Conservation (phyloP, 1,139 yeast genomes). For the Geotrichum europaeum region DNA sequence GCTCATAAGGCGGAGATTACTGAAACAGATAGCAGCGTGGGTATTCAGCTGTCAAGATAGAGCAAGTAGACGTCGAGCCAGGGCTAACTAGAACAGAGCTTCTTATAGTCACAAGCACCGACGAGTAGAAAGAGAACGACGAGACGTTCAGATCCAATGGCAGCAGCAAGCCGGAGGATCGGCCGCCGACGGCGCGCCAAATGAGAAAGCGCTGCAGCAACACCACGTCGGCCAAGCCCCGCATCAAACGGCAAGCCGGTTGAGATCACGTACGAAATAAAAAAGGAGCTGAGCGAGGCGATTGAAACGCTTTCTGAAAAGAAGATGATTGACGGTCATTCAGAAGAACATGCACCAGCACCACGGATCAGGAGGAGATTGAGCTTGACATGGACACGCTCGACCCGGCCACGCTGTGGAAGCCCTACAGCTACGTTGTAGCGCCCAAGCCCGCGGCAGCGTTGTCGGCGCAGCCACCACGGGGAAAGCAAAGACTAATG, state of each 20-base stretch:
- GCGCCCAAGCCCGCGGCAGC: slow-evolving; percentile 43
- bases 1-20: too few relatives aligned
- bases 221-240: neutral
- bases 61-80: too few relatives aligned
- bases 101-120: too few relatives aligned
- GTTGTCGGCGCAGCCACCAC: neutral
- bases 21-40: too few relatives aligned
- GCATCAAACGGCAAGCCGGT: slow-evolving; percentile 14
- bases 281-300: slow-evolving; percentile 88
- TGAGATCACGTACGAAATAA: slow-evolving; percentile 79
- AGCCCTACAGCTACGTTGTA: slow-evolving; percentile 74
- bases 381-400: slow-evolving; percentile 94
- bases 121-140: too few relatives aligned
- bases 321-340: slow-evolving; percentile 76
- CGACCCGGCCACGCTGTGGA: slow-evolving; percentile 79
- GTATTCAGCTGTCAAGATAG: too few relatives aligned
- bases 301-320: slow-evolving; percentile 69
- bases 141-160: neutral
- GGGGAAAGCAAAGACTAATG: slow-evolving; percentile 17
- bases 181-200: slow-evolving; percentile 10
- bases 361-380: slow-evolving; percentile 75
- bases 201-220: slow-evolving; percentile 21
- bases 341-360: slow-evolving; percentile 81
- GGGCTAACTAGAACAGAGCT: too few relatives aligned
- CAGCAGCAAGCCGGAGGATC: slow-evolving; percentile 2